Percentiles rank a stretch among this genome's conserved stretches.
phyloP scores from a whole-genome alignment of 306 rosid species.

The Phaseolus lunatus region DNA sequence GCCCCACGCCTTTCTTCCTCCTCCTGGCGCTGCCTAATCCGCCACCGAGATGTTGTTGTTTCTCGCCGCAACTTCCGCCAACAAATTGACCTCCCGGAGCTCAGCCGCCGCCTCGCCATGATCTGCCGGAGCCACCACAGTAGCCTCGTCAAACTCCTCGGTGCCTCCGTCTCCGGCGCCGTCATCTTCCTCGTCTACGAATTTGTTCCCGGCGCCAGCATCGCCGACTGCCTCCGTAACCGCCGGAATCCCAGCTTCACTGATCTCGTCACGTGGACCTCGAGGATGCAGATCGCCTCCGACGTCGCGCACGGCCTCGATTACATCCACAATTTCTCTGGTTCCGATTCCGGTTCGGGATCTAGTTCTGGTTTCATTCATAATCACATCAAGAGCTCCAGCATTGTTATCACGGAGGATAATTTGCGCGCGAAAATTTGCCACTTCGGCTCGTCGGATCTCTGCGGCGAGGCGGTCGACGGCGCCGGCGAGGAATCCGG shows the following conservation, averaged over 20 bases:
- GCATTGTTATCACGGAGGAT: slow-evolving; percentile 62
- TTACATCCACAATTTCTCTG: slow-evolving; percentile 81
- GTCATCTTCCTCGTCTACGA: slow-evolving; percentile 76
- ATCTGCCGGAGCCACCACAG: slow-evolving; percentile 76
- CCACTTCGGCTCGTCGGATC: slow-evolving; percentile 86
- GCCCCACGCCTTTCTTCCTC: slow-evolving; percentile 52
- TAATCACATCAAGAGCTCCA: slow-evolving; percentile 83
- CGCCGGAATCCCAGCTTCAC: slow-evolving; percentile 80
- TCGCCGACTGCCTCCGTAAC: slow-evolving; percentile 80
- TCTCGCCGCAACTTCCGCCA: slow-evolving; percentile 75
- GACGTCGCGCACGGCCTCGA: slow-evolving; percentile 94
- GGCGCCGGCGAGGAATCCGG: slow-evolving; percentile 34
- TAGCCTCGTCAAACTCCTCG: slow-evolving; percentile 78
- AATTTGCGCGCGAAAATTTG: slow-evolving; percentile 67
- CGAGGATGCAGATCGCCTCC: slow-evolving; percentile 80
- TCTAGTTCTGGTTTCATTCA: slow-evolving; percentile 68
- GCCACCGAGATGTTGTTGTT: slow-evolving; percentile 62
- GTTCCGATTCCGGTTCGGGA: slow-evolving; percentile 41
- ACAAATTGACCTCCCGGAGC: slow-evolving; percentile 56
- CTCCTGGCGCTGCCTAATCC: slow-evolving; percentile 77
- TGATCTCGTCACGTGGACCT: slow-evolving; percentile 72
- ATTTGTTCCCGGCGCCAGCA: slow-evolving; percentile 70
- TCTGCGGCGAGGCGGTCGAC: slow-evolving; percentile 63
- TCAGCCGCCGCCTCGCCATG: slow-evolving; percentile 55
- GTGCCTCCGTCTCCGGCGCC: slow-evolving; percentile 73